Percentiles rank a stretch among this genome's conserved stretches.
Conservation (phyloP, 1,139 yeast genomes). For the Wickerhamiella pararugosa region DNA sequence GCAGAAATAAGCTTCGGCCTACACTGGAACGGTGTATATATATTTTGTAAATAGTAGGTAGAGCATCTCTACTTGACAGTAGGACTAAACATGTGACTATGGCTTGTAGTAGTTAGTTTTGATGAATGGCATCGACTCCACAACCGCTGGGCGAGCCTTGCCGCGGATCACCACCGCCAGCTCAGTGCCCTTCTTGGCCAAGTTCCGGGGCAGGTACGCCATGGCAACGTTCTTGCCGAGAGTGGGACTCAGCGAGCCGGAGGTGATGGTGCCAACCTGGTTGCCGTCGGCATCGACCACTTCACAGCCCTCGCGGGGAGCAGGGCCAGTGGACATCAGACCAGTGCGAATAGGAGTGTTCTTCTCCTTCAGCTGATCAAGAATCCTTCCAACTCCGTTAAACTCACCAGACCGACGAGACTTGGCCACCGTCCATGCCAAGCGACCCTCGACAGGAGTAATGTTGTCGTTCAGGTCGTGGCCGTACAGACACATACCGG, state of each 20-base stretch:
- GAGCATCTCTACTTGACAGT: not conserved
- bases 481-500: slow-evolving; percentile 97
- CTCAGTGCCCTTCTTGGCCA: slow-evolving; percentile 60
- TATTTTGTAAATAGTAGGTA: not conserved
- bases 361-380: slow-evolving; percentile 57
- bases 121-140: slow-evolving; percentile 75
- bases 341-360: slow-evolving; percentile 61
- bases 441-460: slow-evolving; percentile 79
- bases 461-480: slow-evolving; percentile 70
- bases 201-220: slow-evolving; percentile 68
- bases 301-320: slow-evolving; percentile 77
- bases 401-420: slow-evolving; percentile 41
- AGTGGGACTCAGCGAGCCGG: slow-evolving; percentile 86
- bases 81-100: not conserved
- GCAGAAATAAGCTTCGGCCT: not conserved
- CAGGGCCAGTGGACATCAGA: slow-evolving; percentile 62
- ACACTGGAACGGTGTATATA: not conserved
- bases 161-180: slow-evolving; percentile 70
- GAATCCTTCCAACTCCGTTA: slow-evolving; percentile 62
- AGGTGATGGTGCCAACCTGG: slow-evolving; percentile 62
- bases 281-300: slow-evolving; percentile 38
- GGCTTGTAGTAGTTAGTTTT: slow-evolving; percentile 50
- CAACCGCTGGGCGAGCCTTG: slow-evolving; percentile 57
- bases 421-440: slow-evolving; percentile 83
- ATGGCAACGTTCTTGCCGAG: slow-evolving; percentile 73